These are phyloP conservation scores for Rhododendron mucronatum DNA, from an alignment of 148 eudicot genomes.

Conservation along the genomic window DNA sequence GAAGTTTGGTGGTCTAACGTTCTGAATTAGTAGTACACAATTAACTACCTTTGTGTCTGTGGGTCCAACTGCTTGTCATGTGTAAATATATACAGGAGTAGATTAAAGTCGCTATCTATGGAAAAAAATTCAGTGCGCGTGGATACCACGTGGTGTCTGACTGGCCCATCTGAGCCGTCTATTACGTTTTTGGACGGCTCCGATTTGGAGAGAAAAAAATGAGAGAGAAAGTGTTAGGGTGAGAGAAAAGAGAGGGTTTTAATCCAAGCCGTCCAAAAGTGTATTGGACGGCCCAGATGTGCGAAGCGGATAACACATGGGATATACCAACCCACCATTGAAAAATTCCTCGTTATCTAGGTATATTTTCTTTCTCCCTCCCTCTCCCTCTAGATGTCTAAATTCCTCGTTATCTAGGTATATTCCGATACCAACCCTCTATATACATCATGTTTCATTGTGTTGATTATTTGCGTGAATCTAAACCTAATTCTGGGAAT, in stretches of 20 bases:
- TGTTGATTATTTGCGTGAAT: not conserved
- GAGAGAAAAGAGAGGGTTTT: too few relatives aligned
- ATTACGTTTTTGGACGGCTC: too few relatives aligned
- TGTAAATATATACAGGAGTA: not conserved
- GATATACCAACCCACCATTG: too few relatives aligned
- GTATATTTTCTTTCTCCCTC: not conserved
- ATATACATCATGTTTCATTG: not conserved
- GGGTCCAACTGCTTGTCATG: not conserved
- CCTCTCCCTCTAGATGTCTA: not conserved
- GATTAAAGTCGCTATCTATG: not conserved
- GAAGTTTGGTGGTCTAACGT: constrained; percentile 3
- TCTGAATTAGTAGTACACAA: not conserved
- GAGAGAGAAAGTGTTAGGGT: too few relatives aligned
- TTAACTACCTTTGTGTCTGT: not conserved
- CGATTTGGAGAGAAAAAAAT: too few relatives aligned
- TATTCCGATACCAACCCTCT: too few relatives aligned
- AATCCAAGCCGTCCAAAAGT: too few relatives aligned
- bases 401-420: not conserved
- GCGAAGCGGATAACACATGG: too few relatives aligned
- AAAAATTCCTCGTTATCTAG: not conserved
- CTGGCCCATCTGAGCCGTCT: too few relatives aligned
- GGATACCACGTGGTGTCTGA: too few relatives aligned
- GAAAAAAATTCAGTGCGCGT: too few relatives aligned
- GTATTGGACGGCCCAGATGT: too few relatives aligned
- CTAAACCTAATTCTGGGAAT: not conserved